These are phyloP conservation scores for Leccinum solheimii DNA, from an alignment of 1,284 basidiomycete species.

Conservation along the genomic window DNA sequence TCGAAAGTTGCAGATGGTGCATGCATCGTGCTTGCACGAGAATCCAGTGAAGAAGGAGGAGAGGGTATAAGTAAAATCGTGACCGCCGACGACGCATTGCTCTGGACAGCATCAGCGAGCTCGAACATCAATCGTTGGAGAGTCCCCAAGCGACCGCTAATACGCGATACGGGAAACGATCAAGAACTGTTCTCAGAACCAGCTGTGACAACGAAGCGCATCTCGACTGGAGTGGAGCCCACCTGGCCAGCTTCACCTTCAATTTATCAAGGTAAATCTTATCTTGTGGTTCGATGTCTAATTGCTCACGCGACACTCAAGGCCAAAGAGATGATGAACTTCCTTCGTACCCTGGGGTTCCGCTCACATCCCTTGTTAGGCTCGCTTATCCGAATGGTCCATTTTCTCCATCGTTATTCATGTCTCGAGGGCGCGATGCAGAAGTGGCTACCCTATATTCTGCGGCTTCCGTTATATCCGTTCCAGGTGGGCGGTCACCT, in stretches of 20 bases:
- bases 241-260: conserved; percentile 12
- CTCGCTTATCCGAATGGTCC: conserved; percentile 77
- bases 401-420: conserved; percentile 45
- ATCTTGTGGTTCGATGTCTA: neutral
- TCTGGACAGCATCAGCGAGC: conserved; percentile 90
- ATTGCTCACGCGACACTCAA: conserved; percentile 21
- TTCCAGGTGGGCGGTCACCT: conserved; percentile 48
- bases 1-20: conserved; percentile 84
- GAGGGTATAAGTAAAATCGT: conserved; percentile 87
- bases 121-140: conserved; percentile 85
- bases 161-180: conserved; percentile 14
- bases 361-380: conserved; percentile 77
- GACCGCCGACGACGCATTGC: conserved; percentile 79
- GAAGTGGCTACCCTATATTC: conserved; percentile 86
- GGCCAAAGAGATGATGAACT: conserved; percentile 25
- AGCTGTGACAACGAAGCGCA: conserved; percentile 18
- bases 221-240: conserved; percentile 25
- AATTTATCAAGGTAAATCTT: conserved; percentile 24
- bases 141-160: conserved; percentile 21
- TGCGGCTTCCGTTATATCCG: conserved; percentile 73
- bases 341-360: conserved; percentile 44
- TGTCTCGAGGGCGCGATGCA: conserved; percentile 54
- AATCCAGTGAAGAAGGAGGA: conserved; percentile 41
- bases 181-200: conserved; percentile 17
- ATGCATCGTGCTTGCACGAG: conserved; percentile 82